These are phyloP conservation scores for Arthrobotrys conoides DNA, from an alignment of 2,329 filamentous ascomycete genomes.

Conservation along the genomic window DNA sequence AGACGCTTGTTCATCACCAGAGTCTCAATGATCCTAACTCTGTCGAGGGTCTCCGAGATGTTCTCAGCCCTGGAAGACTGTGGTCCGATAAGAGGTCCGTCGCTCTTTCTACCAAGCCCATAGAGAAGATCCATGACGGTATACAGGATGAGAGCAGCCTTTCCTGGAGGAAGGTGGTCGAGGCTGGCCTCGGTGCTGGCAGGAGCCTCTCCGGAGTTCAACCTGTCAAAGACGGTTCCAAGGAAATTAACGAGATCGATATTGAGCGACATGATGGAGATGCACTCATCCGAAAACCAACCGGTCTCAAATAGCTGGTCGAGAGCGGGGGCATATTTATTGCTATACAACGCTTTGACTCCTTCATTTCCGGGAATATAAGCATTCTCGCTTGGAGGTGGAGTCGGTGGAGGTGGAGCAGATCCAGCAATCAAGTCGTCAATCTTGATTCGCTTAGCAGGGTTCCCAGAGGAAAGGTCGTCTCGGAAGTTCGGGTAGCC, in stretches of 20 bases:
- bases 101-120: conserved; percentile 70
- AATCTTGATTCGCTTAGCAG: conserved; percentile 78
- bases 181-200: conserved; percentile 62
- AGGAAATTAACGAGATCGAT: conserved; percentile 64
- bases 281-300: conserved; percentile 78
- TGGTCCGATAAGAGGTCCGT: conserved; percentile 65
- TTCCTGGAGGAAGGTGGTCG: conserved; percentile 61
- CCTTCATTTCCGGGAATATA: conserved; percentile 73
- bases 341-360: conserved; percentile 79
- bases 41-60: conserved; percentile 75
- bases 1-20: conserved; percentile 81
- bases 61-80: conserved; percentile 70
- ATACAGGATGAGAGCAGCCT: conserved; percentile 62
- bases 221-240: conserved; percentile 62
- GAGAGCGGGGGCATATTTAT: conserved; percentile 81
- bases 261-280: conserved; percentile 69
- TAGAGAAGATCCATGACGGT: conserved; percentile 64
- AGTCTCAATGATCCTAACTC: conserved; percentile 81
- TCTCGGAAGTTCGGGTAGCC: conserved; percentile 62
- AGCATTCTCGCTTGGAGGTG: conserved; percentile 68
- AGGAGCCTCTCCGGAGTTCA: conserved; percentile 62
- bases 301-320: conserved; percentile 83
- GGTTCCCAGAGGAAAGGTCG: conserved; percentile 62
- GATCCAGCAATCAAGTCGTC: conserved; percentile 79
- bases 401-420: conserved; percentile 73